Evolutionary conservation across 805 yeast species (phyloP).

Genomic region (Jamesozyma hellenica): DNA sequence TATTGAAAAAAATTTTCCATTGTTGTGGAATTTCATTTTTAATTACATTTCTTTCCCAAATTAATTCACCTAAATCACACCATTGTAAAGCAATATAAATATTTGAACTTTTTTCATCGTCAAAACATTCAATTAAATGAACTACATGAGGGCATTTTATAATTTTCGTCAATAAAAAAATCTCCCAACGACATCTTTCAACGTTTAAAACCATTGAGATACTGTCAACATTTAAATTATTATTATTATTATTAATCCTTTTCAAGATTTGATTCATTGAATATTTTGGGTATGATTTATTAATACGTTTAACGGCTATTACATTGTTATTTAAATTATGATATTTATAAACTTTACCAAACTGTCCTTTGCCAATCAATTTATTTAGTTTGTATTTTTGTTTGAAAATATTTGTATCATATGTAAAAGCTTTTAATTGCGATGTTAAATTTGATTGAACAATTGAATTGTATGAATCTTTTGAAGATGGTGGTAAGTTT

Average conservation of each 20-base stretch:
- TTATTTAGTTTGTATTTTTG: constrained; percentile 8
- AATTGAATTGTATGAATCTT: no score
- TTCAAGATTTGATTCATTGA: constrained; percentile 24
- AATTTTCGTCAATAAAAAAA: constrained; percentile 15
- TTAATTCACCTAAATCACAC: constrained; percentile 27
- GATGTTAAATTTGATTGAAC: background rate
- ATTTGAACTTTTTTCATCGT: constrained; percentile 18
- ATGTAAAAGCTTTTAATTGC: background rate
- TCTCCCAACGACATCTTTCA: constrained; percentile 27
- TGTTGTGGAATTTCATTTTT: constrained; percentile 11
- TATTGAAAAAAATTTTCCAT: constrained; percentile 12
- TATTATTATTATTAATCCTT: constrained; percentile 12
- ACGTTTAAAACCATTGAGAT: constrained; percentile 23
- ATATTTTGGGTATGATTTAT: constrained; percentile 21
- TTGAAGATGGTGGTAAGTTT: no score
- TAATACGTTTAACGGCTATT: constrained; percentile 25
- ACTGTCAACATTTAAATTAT: constrained; percentile 17
- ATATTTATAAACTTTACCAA: constrained; percentile 26
- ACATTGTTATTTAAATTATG: constrained; percentile 1
- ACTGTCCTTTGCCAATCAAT: constrained; percentile 25
- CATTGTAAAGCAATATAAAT: constrained; percentile 27
- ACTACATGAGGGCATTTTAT: constrained; percentile 11
- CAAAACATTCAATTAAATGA: constrained; percentile 20
- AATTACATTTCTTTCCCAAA: constrained; percentile 20
- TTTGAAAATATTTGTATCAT: background rate